Percentiles rank a stretch among this genome's conserved stretches.
Conservation (phyloP, 2,329 filamentous ascomycete genomes). For the Penicillium sp. region DNA sequence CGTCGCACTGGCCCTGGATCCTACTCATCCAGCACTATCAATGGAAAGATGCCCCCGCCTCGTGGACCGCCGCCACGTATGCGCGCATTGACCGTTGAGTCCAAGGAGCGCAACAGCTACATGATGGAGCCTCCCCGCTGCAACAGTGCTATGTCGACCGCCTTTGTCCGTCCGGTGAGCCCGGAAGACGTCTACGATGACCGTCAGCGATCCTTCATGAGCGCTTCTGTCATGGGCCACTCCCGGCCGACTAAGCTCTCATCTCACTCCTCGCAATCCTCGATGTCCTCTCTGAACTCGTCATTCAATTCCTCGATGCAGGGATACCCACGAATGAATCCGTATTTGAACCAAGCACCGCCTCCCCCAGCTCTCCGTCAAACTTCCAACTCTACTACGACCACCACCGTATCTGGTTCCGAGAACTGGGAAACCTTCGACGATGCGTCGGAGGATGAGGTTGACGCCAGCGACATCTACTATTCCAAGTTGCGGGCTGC, state of each 20-base stretch:
- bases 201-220: conserved; percentile 49
- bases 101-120: conserved; percentile 40
- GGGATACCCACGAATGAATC: conserved; percentile 35
- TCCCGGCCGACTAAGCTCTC: conserved; percentile 38
- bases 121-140: conserved; percentile 48
- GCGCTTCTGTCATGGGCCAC: conserved; percentile 40
- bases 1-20: conserved; percentile 52
- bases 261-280: conserved; percentile 44
- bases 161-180: conserved; percentile 57
- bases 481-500: conserved; percentile 73
- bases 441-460: conserved; percentile 72
- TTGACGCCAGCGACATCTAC: conserved; percentile 73
- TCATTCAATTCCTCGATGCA: conserved; percentile 34
- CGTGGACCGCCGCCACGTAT: conserved; percentile 82
- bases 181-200: conserved; percentile 89
- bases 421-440: conserved; percentile 99
- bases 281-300: conserved; percentile 26
- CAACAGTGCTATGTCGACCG: conserved; percentile 49
- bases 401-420: conserved; percentile 70
- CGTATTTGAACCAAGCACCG: conserved; percentile 36
- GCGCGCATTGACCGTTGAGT: conserved; percentile 70
- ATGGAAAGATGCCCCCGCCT: conserved; percentile 50
- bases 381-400: conserved; percentile 67
- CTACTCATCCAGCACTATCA: conserved; percentile 44
- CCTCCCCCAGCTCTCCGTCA: conserved; percentile 57